Percentiles rank a stretch among this genome's conserved stretches.
Evolutionary conservation across 305 asterid species (phyloP).

Genomic region (Salvia sclarea): DNA sequence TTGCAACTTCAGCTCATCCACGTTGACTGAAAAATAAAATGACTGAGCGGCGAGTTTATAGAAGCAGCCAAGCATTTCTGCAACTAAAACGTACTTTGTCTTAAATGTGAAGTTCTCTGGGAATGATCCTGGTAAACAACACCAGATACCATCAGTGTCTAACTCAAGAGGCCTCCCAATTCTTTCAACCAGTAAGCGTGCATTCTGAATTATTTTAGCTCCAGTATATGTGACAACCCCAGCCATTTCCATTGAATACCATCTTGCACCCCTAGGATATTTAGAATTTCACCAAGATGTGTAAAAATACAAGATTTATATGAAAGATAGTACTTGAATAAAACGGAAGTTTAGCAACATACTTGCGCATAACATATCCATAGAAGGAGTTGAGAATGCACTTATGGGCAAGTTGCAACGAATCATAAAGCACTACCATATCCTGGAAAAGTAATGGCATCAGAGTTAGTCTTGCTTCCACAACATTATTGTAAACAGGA

Average conservation of each 20-base stretch:
- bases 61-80: constrained; percentile 18
- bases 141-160: constrained; percentile 99
- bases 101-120: constrained; percentile 97
- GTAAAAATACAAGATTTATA: constrained; percentile 23
- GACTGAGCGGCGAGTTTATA: constrained; percentile 1
- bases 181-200: constrained; percentile 91
- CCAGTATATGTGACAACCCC: constrained; percentile 99
- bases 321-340: constrained; percentile 26
- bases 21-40: constrained; percentile 28
- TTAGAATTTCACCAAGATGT: constrained; percentile 20
- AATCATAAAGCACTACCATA: constrained; percentile 92
- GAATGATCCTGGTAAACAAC: constrained; percentile 89
- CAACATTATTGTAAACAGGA: constrained; percentile 21
- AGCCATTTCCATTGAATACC: constrained; percentile 99
- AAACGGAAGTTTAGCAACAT: constrained; percentile 36
- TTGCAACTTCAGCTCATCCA: constrained; percentile 21
- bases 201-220: constrained; percentile 97
- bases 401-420: constrained; percentile 97
- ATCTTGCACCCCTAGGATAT: constrained; percentile 88
- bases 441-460: constrained; percentile 58
- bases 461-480: constrained; percentile 28
- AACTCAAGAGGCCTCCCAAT: constrained; percentile 98
- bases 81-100: constrained; percentile 59
- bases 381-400: constrained; percentile 98
- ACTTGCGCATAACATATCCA: constrained; percentile 99